Base-by-base conservation (phyloP, 257 asterid species). In the Marsdenia floribunda region DNA sequence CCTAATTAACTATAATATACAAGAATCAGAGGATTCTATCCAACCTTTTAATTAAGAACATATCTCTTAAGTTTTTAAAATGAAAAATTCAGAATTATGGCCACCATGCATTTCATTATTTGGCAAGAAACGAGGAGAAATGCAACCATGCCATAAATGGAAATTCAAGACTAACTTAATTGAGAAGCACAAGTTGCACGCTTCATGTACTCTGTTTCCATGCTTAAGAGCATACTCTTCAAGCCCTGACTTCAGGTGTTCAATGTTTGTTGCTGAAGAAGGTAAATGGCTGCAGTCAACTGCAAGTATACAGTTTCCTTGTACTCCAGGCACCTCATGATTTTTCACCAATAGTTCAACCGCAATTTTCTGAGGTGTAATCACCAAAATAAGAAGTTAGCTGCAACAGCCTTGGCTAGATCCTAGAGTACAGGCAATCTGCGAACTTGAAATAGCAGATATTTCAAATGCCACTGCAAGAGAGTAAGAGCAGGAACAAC, bases 211-310 rank as follows among this genome's bases (percentile, higher is more conserved):
- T 79, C 75, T 85, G 82, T 87, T 84, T 69, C 93, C 91, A 81
- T 86, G 96, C 87, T 85, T 88, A 80, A 76, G 78, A 70, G 87
- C 88, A 77, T 88, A 90, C 61, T 91, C 97, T 76, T 87, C 87
- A 75, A 93, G 73, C 68, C 96, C 96, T 80, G 78, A 76, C 85
- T 80, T 86, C 85, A 93, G 83, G 77, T 79, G 77, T 72, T 88
- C 86, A 76, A 88, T 80, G 73, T 80, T 87, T 78, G 79, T 83
- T 54, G 81, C 76, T 44, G 85, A 75, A 74, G 79, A 65, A 58
- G 87, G 80, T 73, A 73, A 73, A 83, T 71, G 65, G 79, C 75
- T 68, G 72, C 89, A 84, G 58, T 86, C 87, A 74, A 75, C 80
- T 70, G 82, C 87, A 75, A 83, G 82, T 71, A 87, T 58, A 77